Base-by-base conservation (phyloP, 176 grass and related monocot species). In the Chloris gayana region DNA sequence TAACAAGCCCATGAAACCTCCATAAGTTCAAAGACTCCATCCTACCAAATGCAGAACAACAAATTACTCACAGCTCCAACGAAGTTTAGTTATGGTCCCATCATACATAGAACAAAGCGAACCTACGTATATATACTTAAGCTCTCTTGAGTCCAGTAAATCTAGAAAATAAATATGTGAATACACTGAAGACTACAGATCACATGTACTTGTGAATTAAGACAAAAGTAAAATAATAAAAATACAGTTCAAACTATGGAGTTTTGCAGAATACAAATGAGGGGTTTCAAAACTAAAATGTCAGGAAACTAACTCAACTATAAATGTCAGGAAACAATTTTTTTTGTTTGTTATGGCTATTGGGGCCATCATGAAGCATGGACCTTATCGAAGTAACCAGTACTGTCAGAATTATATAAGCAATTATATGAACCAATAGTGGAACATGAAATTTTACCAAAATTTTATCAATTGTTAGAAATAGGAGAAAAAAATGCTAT, bases 1-100 rank as follows among this genome's bases (percentile, higher is more conserved):
- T 87, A 7, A 78, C 22, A 13, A 83, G 54, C 41, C 89, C 86
- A 54, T 91, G 87, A 21, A 47, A 44, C 17, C 31, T 89, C 68
- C 63, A 57, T 57, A 57, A n/a, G 53, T 87, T 85, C 49, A 87
- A 73, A 35, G 78, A 70, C 80, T 87, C 86, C 84, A 85, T 87
- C 78, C 89, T 89, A 67, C 37, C n/a, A 60, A 63, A 30, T 63
- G 60, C 14, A 35, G 10, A 70, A 70, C 2, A 63, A 44, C 12
- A 77, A 69, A 49, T 77, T 44, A 62, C 14, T 62, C 57, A 26
- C 15, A 39, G 4, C 42, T 64, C 24, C 42, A 63, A 11, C 33
- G 46, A 8, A 60, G 19, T 38, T 29, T 22, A 5, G 14, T 62
- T 1, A 51, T 74, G 35, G 51, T 62, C 19, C 38, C 19, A 31